Base-by-base conservation (phyloP, 208 protist species). In the Polymyxa betae region DNA sequence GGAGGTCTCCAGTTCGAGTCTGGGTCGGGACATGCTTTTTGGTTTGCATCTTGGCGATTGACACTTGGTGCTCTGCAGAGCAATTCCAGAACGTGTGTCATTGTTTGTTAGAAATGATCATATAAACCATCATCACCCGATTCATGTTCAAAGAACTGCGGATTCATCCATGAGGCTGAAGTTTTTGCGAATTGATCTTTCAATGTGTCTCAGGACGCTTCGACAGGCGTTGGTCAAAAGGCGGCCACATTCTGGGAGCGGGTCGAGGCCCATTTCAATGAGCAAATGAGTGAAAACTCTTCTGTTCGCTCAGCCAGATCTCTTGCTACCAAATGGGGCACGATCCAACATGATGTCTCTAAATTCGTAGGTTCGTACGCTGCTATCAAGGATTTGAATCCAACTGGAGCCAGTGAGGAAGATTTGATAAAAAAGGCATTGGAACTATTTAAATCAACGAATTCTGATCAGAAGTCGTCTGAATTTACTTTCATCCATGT, bases 311-410 rank as follows among this genome's bases (percentile, higher is more conserved):
- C n/a, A n/a, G n/a, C 72, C 40, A 5, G 72, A 16, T 35, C 72
- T 5, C 72, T 82, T 5, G 16, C 5, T 20, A 40, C 72, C 16
- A 82, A 82, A 43, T 40, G 72, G 72, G 35, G n/a, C 72, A 82
- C 72, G 5, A 82, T 82, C 72, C 72, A 82, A n/a, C 72, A 43
- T n/a, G 72, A 43, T 43, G 72, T 82, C 16, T 82, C 72, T 5
- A 82, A 82, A n/a, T 82, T 82, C n/a, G 72, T 43, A 40, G 72
- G 35, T 20, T 5, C 72, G 5, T 82, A 45, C 72, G 72, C 16
- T 12, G n/a, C 72, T 20, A n/a, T 82, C 35, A 82, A 82, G n/a
- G 72, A 35, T 35, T n/a, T 82, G 35, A 43, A 82, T 43, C 5
- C 5, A 82, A 45, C 16, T 35, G 72, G 72, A 5, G n/a, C 72